These are phyloP conservation scores for Nicotiana undulata DNA, from an alignment of 257 asterid genomes.

Conservation along the genomic window DNA sequence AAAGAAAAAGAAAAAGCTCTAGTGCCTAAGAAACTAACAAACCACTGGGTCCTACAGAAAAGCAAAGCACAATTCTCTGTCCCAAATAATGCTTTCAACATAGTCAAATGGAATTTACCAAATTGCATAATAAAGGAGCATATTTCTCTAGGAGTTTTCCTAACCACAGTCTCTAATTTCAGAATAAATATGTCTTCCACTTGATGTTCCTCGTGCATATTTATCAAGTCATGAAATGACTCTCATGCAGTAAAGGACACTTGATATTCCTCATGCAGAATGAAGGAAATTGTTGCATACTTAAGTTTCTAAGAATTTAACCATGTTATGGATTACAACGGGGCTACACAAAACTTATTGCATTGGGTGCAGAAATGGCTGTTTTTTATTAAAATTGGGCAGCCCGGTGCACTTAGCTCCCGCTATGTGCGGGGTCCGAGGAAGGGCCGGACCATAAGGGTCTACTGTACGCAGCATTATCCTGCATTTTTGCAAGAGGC, in stretches of 20 bases:
- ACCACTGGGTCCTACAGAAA: neutral
- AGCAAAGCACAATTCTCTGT: neutral
- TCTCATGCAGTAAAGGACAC: neutral
- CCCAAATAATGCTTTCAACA: neutral
- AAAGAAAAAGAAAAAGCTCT: no score
- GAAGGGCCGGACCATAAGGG: no score
- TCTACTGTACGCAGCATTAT: no score
- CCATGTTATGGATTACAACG: no score
- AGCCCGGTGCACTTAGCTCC: no score
- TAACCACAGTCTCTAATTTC: neutral
- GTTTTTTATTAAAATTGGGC: neutral
- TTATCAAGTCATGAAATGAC: neutral
- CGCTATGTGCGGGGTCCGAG: no score
- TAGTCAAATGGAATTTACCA: neutral
- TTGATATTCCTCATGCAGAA: neutral
- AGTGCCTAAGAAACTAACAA: neutral
- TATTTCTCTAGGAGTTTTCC: neutral
- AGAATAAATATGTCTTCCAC: neutral
- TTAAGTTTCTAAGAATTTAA: neutral
- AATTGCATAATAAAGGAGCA: neutral
- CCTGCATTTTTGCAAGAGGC: no score
- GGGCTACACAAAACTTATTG: neutral
- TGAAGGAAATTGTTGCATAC: neutral
- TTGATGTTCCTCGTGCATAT: neutral
- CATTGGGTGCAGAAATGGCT: neutral